Evolutionary conservation across 2,329 filamentous ascomycete genomes (phyloP), one percentile per base, ranked within the genome.

Genomic region (Sarocladium strictum): DNA sequence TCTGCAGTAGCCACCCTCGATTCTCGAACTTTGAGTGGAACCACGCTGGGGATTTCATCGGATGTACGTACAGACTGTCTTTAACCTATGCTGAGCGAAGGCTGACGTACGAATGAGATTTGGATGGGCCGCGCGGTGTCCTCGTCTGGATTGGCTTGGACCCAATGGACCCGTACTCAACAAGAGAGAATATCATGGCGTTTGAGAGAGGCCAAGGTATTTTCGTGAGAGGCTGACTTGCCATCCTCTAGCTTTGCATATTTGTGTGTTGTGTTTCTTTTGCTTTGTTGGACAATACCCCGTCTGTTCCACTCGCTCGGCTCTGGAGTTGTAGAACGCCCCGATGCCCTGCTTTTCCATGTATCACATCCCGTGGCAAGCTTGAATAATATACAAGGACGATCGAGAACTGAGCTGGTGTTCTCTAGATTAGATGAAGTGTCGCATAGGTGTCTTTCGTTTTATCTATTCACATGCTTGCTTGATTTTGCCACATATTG

Each of bases 111-210:
- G 23, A 23, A 35, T 40, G 17, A 23, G 40, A 29, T 12, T 32
- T 17, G 2, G 63, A 69, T 1, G 54, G 60, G 1, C 67, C 68
- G 0, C 59, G 62, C 3, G 69, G 66, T 3, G 68, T 74, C 21
- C 56, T 73, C 10, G 59, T 71, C 45, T 61, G 65, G 23, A 61
- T 73, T 10, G 67, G 64, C 26, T 27, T 62, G 1, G 71, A 73
- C 45, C 63, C 62, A 5, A 54, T 59, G 5, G 68, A 72, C 43
- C 57, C 55, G 0, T 61, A 54, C 7, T 73, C 64, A 1, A 71
- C 62, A 2, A 1, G 3, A 4, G 56, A 64, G 1, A 47, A 26
- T 2, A 57, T 71, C 10, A 10, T 17, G 1, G 38, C 50, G 4
- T 61, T 74, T 43, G 65, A 70, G 52, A 51, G 47, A 51, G 47